Evolutionary conservation across 148 eudicot species (phyloP).

Genomic region (Hydrangea macrophylla): DNA sequence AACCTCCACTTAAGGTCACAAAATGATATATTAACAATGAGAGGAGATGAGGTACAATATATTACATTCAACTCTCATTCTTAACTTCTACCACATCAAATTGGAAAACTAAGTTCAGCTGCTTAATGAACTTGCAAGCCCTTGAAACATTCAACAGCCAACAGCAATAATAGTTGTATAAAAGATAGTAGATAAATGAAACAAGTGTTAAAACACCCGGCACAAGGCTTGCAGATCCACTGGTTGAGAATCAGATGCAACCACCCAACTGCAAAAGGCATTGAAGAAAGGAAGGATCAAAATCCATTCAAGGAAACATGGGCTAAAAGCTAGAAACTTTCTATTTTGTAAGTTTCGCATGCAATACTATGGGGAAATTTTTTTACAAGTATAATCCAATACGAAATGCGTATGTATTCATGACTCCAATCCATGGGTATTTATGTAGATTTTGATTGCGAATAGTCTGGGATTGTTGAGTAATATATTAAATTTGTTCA

Average conservation of each 20-base stretch:
- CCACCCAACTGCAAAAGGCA: constrained; percentile 51
- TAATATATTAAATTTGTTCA: not conserved
- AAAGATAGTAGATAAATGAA: not conserved
- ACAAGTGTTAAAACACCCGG: not conserved
- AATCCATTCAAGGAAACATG: not conserved
- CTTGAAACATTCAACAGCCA: not conserved
- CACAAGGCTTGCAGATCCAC: constrained; percentile 3
- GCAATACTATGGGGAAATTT: not conserved
- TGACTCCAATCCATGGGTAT: not conserved
- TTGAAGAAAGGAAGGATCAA: not conserved
- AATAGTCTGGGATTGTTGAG: not conserved
- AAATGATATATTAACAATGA: too few species aligned
- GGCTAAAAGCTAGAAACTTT: not conserved
- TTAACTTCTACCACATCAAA: not conserved
- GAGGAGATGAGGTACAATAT: not conserved
- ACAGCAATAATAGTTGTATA: not conserved
- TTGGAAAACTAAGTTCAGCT: not conserved
- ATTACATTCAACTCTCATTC: not conserved
- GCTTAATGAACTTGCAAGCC: not conserved
- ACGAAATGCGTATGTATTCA: not conserved
- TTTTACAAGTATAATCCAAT: not conserved
- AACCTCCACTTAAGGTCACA: too few species aligned
- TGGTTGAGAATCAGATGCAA: constrained; percentile 25
- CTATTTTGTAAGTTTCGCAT: not conserved
- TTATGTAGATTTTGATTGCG: not conserved